Percentiles rank a stretch among this genome's conserved stretches.
phyloP scores from a whole-genome alignment of 2,329 filamentous ascomycete genomes.

The Penicillium hesseltinei region DNA sequence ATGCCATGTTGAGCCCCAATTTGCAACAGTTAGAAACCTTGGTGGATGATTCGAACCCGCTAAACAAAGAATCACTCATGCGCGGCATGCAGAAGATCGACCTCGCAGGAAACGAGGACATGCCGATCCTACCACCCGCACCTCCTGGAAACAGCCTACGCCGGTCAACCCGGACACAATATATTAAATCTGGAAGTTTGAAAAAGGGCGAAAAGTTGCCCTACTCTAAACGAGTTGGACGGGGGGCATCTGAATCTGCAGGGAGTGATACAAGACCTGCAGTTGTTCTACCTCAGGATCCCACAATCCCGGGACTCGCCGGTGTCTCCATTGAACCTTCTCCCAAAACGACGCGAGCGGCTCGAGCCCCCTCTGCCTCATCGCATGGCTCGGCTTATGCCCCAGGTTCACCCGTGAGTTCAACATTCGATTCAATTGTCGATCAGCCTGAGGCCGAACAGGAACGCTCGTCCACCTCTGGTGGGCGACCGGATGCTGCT shows the following conservation, averaged over 20 bases:
- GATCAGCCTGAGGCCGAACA: slow-evolving; percentile 28
- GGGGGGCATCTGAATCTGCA: slow-evolving; percentile 59
- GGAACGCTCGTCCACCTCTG: slow-evolving; percentile 12
- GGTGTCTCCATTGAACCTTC: slow-evolving; percentile 40
- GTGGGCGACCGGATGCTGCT: slow-evolving; percentile 19
- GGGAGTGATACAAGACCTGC: slow-evolving; percentile 45
- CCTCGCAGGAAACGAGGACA: slow-evolving; percentile 61
- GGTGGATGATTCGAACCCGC: slow-evolving; percentile 72
- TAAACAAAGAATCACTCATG: slow-evolving; percentile 60
- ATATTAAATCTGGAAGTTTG: slow-evolving; percentile 76
- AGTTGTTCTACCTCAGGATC: slow-evolving; percentile 34
- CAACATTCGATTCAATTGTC: slow-evolving; percentile 30
- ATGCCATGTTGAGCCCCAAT: slow-evolving; percentile 60
- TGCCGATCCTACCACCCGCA: slow-evolving; percentile 77
- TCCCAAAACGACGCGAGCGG: slow-evolving; percentile 33
- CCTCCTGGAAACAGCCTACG: slow-evolving; percentile 75
- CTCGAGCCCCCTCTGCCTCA: slow-evolving; percentile 46
- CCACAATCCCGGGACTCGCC: slow-evolving; percentile 33
- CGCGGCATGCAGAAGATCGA: slow-evolving; percentile 44
- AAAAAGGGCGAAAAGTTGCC: slow-evolving; percentile 73
- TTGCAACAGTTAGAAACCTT: slow-evolving; percentile 71
- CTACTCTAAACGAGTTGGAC: slow-evolving; percentile 70
- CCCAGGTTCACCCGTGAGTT: slow-evolving; percentile 22
- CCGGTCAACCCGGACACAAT: slow-evolving; percentile 87
- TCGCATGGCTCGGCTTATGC: slow-evolving; percentile 22